A percentile compares a stretch with the other conserved stretches of the same genome.
These are phyloP conservation scores for Hypericum perforatum DNA, from an alignment of 345 rosid species.

Conservation along the genomic window DNA sequence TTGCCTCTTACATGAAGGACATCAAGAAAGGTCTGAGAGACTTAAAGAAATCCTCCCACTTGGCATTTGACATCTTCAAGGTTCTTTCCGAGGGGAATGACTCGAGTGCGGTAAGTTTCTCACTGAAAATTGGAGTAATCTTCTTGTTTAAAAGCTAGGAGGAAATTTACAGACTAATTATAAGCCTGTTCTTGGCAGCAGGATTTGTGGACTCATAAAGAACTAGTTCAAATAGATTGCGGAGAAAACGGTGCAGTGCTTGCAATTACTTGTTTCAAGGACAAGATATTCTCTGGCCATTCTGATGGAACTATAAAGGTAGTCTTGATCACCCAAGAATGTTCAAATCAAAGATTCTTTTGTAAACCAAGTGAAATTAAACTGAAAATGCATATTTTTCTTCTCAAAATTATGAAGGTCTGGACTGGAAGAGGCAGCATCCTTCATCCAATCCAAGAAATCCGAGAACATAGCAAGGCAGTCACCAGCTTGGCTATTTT, in stretches of 20 bases:
- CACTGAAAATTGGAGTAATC: background rate
- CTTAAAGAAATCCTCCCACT: constrained; percentile 43
- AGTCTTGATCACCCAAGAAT: background rate
- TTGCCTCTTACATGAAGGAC: constrained; percentile 38
- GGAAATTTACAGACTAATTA: too few relatives aligned
- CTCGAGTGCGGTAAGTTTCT: constrained; percentile 44
- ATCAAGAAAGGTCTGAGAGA: constrained; percentile 51
- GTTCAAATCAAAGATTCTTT: background rate
- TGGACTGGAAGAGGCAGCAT: constrained; percentile 58
- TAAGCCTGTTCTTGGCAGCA: constrained; percentile 13
- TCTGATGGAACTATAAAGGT: constrained; percentile 73
- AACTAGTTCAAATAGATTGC: constrained; percentile 47
- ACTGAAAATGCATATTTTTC: background rate
- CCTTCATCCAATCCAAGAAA: constrained; percentile 55
- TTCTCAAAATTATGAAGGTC: constrained; percentile 31
- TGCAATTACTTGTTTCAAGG: constrained; percentile 39
- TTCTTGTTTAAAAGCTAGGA: too few relatives aligned
- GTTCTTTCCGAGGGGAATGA: constrained; percentile 42
- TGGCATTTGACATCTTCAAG: constrained; percentile 51
- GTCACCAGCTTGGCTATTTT: constrained; percentile 46
- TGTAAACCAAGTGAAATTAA: background rate
- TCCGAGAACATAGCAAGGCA: constrained; percentile 49
- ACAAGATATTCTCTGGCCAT: constrained; percentile 62
- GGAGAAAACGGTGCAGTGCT: constrained; percentile 49
- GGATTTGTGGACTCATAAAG: constrained; percentile 65